Base-by-base conservation (phyloP, 805 yeast genomes). In the Ogataea thermomethanolica region DNA sequence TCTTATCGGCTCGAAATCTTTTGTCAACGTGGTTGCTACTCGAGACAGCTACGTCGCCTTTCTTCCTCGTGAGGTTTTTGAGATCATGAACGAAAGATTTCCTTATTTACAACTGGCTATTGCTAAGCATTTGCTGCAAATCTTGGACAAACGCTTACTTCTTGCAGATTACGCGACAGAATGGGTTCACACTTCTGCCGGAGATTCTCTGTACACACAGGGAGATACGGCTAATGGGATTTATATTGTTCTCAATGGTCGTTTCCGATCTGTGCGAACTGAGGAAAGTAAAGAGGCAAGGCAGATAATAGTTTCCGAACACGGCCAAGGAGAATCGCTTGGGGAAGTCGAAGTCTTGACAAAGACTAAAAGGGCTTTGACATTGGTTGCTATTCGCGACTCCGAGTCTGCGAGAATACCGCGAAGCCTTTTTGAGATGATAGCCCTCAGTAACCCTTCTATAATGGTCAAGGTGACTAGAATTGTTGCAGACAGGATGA, bases 281-380 rank as follows among this genome's bases (percentile, higher is more conserved):
- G 28, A 51, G n/a, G 50, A 56, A 40, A 37, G 44, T 10, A 51
- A 50, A n/a, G 47, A 37, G 7, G 32, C 47, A 5, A 22, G 23
- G 8, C 32, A 33, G 7, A 35, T 39, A 4, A 43, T 47, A 13
- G 41, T 81, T 11, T 85, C 84, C 2, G 99, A 91, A 57, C 81
- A 79, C 54, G 96, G 97, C 2, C 95, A 89, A 59, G 97, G 97
- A 6, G 95, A 88, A 52, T 84, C 95, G 29, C 75, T 93, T 44
- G 99, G 98, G 3, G 98, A 91, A 62, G 83, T 93, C 7, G 99
- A 91, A 60, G 97, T 91, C 3, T 69, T 91, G 46, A 88, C 95
- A 0, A 88, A 88, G 9, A 74, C 83, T 8, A 73, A 79, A 41
- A 74, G 95, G 57, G 73, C 78, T 3, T 72, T 72, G 34, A 79